Evolutionary conservation across 306 rosid species (phyloP).

Genomic region (Acacia crassicarpa): DNA sequence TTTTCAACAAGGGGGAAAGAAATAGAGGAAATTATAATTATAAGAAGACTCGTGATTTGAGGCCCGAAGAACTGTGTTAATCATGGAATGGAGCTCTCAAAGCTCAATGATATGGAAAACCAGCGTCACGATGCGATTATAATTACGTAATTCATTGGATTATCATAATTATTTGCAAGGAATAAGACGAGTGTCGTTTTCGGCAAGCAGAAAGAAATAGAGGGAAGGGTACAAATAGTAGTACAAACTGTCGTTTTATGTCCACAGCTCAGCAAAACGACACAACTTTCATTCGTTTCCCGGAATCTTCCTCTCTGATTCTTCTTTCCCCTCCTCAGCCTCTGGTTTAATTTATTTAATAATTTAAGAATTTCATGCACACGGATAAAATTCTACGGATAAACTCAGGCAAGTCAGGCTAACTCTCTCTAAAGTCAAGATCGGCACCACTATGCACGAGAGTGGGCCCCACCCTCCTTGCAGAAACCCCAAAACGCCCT

Average conservation of each 20-base stretch:
- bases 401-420: background rate
- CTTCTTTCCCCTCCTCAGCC: background rate
- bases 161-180: background rate
- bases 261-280: background rate
- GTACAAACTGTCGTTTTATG: conserved; percentile 3
- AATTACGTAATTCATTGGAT: background rate
- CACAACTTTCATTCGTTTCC: conserved; percentile 34
- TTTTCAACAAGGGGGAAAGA: background rate
- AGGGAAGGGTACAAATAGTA: background rate
- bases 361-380: too few species aligned
- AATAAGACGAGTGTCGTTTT: background rate
- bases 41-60: background rate
- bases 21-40: background rate
- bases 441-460: background rate
- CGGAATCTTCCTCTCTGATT: conserved; percentile 47
- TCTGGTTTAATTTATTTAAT: background rate
- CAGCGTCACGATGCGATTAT: background rate
- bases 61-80: too few species aligned
- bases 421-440: background rate
- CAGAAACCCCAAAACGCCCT: background rate
- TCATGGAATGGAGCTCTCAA: background rate
- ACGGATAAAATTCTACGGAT: too few species aligned
- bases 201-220: background rate
- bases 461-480: background rate
- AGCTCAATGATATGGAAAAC: background rate